Conservation (phyloP, 2,329 filamentous ascomycete genomes). For the Claviceps spartinae region DNA sequence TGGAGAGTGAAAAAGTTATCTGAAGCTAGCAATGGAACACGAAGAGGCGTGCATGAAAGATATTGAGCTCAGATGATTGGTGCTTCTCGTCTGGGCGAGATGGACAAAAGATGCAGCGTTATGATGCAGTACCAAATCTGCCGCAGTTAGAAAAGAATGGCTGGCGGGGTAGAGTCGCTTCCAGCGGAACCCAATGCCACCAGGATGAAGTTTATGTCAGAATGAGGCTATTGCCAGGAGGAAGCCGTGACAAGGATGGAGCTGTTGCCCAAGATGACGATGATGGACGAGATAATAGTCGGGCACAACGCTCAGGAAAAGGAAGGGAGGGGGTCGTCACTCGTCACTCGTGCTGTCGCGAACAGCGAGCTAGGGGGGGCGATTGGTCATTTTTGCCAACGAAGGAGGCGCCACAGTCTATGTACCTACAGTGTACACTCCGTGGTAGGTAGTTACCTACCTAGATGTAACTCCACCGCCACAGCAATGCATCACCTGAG, state of each 20-base stretch:
- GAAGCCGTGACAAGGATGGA: no score
- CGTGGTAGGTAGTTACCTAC: no score
- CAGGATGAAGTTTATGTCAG: not conserved
- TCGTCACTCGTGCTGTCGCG: no score
- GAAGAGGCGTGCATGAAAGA: not conserved
- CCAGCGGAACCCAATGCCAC: conserved; percentile 2
- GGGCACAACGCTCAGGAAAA: not conserved
- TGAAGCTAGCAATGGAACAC: not conserved
- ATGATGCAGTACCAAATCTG: not conserved
- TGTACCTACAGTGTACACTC: no score
- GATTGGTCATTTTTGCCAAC: no score
- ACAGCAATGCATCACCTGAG: no score
- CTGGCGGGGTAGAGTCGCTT: conserved; percentile 1
- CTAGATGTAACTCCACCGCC: no score
- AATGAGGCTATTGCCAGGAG: no score
- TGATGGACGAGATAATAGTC: not conserved
- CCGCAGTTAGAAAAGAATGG: conserved; percentile 2
- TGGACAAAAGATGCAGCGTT: not conserved
- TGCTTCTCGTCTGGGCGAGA: no score
- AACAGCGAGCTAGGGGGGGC: no score
- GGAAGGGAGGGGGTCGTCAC: not conserved
- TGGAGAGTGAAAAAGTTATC: not conserved
- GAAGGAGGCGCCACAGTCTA: no score
- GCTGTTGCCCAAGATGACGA: not conserved
- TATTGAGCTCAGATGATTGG: not conserved